Conservation (phyloP, 1,284 basidiomycete species). For the Sparassis latifolia region DNA sequence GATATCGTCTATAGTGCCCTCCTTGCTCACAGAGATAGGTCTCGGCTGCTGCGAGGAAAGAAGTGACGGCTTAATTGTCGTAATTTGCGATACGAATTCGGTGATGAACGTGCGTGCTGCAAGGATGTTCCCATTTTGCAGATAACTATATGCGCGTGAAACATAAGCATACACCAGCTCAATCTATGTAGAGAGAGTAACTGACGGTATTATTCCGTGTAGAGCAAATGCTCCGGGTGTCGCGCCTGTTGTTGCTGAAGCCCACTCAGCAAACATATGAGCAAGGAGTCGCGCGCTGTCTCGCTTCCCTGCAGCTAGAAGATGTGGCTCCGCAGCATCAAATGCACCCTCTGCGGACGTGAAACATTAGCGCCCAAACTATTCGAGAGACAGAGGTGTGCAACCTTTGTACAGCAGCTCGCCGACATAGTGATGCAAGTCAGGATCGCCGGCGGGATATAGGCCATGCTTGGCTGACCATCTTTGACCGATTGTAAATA, state of each 20-base stretch:
- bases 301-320: constrained; percentile 78
- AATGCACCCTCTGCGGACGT: constrained; percentile 59
- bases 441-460: constrained; percentile 81
- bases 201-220: constrained; percentile 79
- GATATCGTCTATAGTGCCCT: constrained; percentile 51
- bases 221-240: constrained; percentile 69
- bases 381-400: constrained; percentile 1
- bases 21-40: constrained; percentile 32
- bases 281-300: constrained; percentile 85
- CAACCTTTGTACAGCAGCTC: constrained; percentile 83
- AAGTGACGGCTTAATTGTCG: constrained; percentile 34
- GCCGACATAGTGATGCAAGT: constrained; percentile 82
- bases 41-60: constrained; percentile 35
- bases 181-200: constrained; percentile 7
- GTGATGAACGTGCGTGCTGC: constrained; percentile 81
- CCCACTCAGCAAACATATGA: constrained; percentile 82
- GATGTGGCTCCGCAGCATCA: constrained; percentile 70
- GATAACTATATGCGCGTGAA: constrained; percentile 44
- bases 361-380: background rate
- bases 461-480: constrained; percentile 76
- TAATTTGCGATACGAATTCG: constrained; percentile 61
- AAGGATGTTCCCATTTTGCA: constrained; percentile 84
- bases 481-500: constrained; percentile 30
- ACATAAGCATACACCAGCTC: too few relatives aligned
- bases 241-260: constrained; percentile 27